phyloP scores from a whole-genome alignment of 140 eudicot genomes.

The Cichorium intybus region DNA sequence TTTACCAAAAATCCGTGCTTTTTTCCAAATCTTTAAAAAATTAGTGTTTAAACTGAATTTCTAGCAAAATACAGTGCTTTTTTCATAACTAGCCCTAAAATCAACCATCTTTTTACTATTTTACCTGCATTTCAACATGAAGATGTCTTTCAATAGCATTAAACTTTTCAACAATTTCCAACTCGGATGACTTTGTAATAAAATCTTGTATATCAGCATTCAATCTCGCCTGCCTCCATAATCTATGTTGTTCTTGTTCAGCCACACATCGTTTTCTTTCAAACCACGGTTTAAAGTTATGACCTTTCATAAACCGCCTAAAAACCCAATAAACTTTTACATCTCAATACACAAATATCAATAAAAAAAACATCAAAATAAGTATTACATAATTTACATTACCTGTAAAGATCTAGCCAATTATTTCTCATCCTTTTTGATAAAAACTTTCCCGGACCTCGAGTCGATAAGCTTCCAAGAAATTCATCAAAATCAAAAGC shows the following conservation, averaged over 20 bases:
- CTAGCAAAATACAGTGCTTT: no score
- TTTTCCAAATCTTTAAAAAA: no score
- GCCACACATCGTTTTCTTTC: slow-evolving; percentile 75
- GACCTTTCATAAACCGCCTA: slow-evolving; percentile 42
- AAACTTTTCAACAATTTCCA: slow-evolving; percentile 80
- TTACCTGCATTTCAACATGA: slow-evolving; percentile 79
- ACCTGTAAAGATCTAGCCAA: slow-evolving; percentile 98
- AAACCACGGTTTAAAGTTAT: slow-evolving; percentile 90
- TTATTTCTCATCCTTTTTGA: slow-evolving; percentile 83
- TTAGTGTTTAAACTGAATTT: no score
- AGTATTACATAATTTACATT: background rate
- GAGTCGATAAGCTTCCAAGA: slow-evolving; percentile 63
- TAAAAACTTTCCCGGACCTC: slow-evolving; percentile 95
- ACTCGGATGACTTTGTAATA: slow-evolving; percentile 60
- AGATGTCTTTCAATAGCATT: slow-evolving; percentile 84
- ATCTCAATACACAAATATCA: no score
- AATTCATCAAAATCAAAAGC: slow-evolving; percentile 74
- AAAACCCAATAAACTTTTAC: no score
- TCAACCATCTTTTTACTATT: no score
- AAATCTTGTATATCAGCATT: slow-evolving; percentile 56
- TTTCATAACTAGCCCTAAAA: no score
- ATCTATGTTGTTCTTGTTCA: slow-evolving; percentile 73
- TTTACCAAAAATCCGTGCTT: no score
- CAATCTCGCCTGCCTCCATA: slow-evolving; percentile 94
- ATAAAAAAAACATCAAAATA: no score